These are phyloP conservation scores for Picea abies DNA, from an alignment of 83 land plant genomes.

Conservation along the genomic window DNA sequence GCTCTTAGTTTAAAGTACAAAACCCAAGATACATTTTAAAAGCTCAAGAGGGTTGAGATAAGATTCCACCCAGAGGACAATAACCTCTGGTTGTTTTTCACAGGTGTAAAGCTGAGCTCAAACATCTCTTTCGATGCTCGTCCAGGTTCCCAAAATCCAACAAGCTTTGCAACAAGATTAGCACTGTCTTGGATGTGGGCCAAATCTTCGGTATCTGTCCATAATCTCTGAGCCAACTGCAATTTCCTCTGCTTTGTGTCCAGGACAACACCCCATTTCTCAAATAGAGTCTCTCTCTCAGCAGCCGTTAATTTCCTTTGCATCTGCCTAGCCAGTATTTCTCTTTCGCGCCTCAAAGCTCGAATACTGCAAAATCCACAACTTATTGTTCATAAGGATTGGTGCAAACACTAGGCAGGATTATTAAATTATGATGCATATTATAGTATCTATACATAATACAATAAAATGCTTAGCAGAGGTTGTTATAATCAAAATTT, in stretches of 20 bases:
- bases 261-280: slow-evolving; percentile 79
- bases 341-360: slow-evolving; percentile 81
- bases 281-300: slow-evolving; percentile 68
- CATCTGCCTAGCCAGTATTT: slow-evolving; percentile 75
- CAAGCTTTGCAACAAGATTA: slow-evolving; percentile 76
- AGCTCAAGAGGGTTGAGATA: slow-evolving; percentile 5
- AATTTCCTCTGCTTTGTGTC: slow-evolving; percentile 80
- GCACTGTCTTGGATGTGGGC: slow-evolving; percentile 87
- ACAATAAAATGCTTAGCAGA: not conserved
- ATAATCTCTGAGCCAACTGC: slow-evolving; percentile 72
- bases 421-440: too few relatives aligned
- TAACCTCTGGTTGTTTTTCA: slow-evolving; percentile 27
- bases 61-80: slow-evolving; percentile 39
- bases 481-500: not conserved
- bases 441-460: not conserved
- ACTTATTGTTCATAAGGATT: too few relatives aligned
- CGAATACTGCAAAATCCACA: slow-evolving; percentile 51
- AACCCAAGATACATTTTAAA: too few relatives aligned
- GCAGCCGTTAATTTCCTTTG: slow-evolving; percentile 51
- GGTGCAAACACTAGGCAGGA: too few relatives aligned
- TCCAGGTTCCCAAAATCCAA: slow-evolving; percentile 69
- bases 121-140: slow-evolving; percentile 86
- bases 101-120: slow-evolving; percentile 76
- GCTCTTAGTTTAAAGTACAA: too few relatives aligned
- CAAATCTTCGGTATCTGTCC: slow-evolving; percentile 82